A percentile compares a stretch with the other conserved stretches of the same genome.
Conservation (phyloP, 2,329 filamentous ascomycete species). For the Talaromyces sp. region DNA sequence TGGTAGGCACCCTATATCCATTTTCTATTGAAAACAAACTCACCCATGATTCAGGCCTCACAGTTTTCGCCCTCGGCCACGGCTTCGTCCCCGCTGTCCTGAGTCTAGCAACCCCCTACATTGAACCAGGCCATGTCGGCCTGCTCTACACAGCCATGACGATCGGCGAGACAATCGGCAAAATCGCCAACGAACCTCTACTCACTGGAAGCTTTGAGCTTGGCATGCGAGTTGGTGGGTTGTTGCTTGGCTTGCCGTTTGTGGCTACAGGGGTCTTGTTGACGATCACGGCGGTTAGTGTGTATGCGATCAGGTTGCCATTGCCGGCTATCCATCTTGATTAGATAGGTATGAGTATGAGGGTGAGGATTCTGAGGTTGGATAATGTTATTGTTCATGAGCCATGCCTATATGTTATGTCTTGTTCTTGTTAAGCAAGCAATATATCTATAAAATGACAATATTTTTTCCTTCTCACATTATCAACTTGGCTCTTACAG, state of each 20-base stretch:
- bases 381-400: background rate
- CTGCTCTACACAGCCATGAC: conserved; percentile 19
- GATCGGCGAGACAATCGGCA: conserved; percentile 18
- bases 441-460: background rate
- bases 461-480: background rate
- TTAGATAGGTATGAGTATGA: background rate
- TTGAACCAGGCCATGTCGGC: conserved; percentile 17
- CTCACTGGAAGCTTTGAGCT: conserved; percentile 14
- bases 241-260: conserved; percentile 16
- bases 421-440: background rate
- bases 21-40: background rate
- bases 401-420: background rate
- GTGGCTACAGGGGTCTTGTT: conserved; percentile 17
- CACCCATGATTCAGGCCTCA: conserved; percentile 5
- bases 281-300: conserved; percentile 14
- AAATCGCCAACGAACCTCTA: conserved; percentile 17
- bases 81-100: conserved; percentile 17
- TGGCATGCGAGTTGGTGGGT: conserved; percentile 17
- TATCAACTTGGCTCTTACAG: background rate
- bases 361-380: background rate
- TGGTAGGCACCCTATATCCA: background rate
- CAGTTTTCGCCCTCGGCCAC: conserved; percentile 18
- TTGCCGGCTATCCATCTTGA: conserved; percentile 14
- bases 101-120: conserved; percentile 17
- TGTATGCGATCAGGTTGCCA: conserved; percentile 13